Percentiles rank a stretch among this genome's conserved stretches.
phyloP scores from a whole-genome alignment of 495 filamentous ascomycete species.

The Gamarada debralockiae region DNA sequence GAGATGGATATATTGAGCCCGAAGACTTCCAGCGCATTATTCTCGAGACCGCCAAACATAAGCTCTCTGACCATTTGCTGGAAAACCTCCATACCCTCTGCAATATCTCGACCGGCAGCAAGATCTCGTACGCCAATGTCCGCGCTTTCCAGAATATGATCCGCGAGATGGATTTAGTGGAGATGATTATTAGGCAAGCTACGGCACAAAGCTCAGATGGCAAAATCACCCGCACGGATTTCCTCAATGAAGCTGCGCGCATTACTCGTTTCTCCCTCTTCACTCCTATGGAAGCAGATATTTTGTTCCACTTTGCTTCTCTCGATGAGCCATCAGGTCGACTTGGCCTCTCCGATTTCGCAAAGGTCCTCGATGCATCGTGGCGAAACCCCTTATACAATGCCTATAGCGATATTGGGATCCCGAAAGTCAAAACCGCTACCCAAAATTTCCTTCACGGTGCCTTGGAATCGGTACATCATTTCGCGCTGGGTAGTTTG shows the following conservation, averaged over 20 bases:
- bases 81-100: conserved; percentile 90
- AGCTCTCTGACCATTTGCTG: conserved; percentile 95
- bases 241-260: conserved; percentile 88
- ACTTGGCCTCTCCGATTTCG: conserved; percentile 80
- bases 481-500: conserved; percentile 81
- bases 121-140: conserved; percentile 96
- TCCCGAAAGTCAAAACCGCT: conserved; percentile 44
- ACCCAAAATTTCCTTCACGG: conserved; percentile 49
- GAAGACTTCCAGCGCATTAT: conserved; percentile 97
- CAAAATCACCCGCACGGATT: conserved; percentile 90
- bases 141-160: conserved; percentile 97
- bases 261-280: conserved; percentile 90
- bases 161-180: conserved; percentile 94
- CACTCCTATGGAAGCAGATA: conserved; percentile 98
- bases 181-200: conserved; percentile 84
- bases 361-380: conserved; percentile 89
- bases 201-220: conserved; percentile 79
- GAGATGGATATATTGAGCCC: conserved; percentile 96
- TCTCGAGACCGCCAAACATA: conserved; percentile 86
- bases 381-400: conserved; percentile 60
- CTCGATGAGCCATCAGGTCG: conserved; percentile 83
- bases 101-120: conserved; percentile 88
- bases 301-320: conserved; percentile 96
- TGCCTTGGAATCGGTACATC: conserved; percentile 75
- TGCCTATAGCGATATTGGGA: conserved; percentile 35